Evolutionary conservation across 1,139 yeast species (phyloP).

Genomic region (Debaryomycetaceae sp.): DNA sequence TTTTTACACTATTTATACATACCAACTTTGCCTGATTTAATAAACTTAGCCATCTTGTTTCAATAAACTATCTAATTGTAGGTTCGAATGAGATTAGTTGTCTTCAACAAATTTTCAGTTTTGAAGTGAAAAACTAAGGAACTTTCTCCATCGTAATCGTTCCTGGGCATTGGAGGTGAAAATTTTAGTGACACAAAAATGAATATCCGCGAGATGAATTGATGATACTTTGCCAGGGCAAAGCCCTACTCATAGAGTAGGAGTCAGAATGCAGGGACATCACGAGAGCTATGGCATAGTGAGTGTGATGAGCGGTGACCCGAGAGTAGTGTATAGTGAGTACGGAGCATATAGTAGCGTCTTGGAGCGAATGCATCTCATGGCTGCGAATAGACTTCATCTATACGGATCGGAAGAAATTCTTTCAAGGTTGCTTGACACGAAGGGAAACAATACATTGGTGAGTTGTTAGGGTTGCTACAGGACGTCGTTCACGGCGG

Average conservation of each 20-base stretch:
- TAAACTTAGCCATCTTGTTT: slow-evolving; percentile 85
- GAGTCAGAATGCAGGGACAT: too few relatives aligned
- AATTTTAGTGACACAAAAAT: slow-evolving; percentile 6
- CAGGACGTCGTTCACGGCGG: too few relatives aligned
- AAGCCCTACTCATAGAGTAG: neutral
- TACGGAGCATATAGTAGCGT: too few relatives aligned
- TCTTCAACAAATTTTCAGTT: neutral
- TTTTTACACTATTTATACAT: slow-evolving; percentile 40
- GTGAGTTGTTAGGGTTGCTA: too few relatives aligned
- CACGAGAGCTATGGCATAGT: too few relatives aligned
- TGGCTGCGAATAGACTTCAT: too few relatives aligned
- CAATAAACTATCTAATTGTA: neutral
- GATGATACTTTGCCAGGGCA: neutral
- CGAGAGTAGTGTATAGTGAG: too few relatives aligned
- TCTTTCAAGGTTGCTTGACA: too few relatives aligned
- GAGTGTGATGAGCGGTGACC: too few relatives aligned
- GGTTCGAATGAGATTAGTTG: neutral
- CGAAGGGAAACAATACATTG: too few relatives aligned
- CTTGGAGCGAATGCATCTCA: too few relatives aligned
- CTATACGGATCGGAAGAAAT: too few relatives aligned
- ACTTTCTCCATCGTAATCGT: slow-evolving; percentile 1
- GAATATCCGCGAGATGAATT: slow-evolving; percentile 1
- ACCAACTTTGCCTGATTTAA: slow-evolving; percentile 99
- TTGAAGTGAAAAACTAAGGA: neutral
- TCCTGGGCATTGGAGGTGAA: slow-evolving; percentile 3